Base-by-base conservation (phyloP, 129 eudicot genomes). In the Lactuca saligna region DNA sequence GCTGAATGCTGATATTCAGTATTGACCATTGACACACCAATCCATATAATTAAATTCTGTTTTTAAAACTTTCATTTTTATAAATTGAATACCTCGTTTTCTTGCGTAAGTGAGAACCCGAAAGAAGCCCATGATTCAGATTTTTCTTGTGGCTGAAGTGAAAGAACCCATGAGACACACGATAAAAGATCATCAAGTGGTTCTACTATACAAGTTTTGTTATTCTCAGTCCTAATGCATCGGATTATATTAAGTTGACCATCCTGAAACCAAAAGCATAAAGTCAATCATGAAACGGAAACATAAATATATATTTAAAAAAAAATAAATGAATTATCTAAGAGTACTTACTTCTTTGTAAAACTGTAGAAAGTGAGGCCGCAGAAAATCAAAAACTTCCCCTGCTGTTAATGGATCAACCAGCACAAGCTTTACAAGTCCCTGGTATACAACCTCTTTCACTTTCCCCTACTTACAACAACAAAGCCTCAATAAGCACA, bases 51-150 rank as follows among this genome's bases (percentile, higher is more conserved):
- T 42, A 61, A 25, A 41, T 39, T 49, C 17, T 61, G 54, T 48
- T 20, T 29, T 17, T 38, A 7, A 8, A 17, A 44, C 49, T 3
- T 20, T 10, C 17, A 25, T 51, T 61, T 34, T n/a, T 7, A 42
- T 32, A 32, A 70, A 4, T 58, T 12, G 17, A 17, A 44, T 66
- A 89, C 96, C 96, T 89, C 88, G 54, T 51, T 79, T 6, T 89
- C 96, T 73, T 89, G 96, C 5, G 90, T 75, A 75, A 89, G 83
- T 62, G 96, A 89, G 82, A 89, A 89, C 76, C 96, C 96, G 57
- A 84, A 89, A 80, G 81, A 84, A 71, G 87, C 71, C 78, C 83
- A 75, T 70, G 90, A 66, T 71, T 80, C 88, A 41, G 84, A 66
- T 80, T 66, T 80, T 39, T 76, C 75, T 25, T 77, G 88, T 78